Evolutionary conservation across 495 filamentous ascomycete genomes (phyloP).

Genomic region (Poronia punctata): DNA sequence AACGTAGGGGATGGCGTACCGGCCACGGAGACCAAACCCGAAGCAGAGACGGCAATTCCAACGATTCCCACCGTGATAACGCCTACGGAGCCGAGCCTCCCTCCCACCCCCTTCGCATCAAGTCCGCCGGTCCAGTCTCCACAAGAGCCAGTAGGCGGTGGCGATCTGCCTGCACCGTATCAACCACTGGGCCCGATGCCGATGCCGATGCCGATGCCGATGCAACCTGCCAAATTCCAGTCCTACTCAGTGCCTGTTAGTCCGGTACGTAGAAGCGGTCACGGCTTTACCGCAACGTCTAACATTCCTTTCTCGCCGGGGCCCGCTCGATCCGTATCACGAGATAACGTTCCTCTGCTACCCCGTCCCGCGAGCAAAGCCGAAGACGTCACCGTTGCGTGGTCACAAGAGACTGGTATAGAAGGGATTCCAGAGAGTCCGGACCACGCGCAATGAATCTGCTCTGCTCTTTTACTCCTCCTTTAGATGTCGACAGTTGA

Average conservation of each 20-base stretch:
- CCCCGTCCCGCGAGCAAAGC: conserved; percentile 8
- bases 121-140: conserved; percentile 9
- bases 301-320: conserved; percentile 28
- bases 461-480: background rate
- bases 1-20: no score
- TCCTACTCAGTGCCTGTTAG: conserved; percentile 16
- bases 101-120: conserved; percentile 9
- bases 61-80: conserved; percentile 14
- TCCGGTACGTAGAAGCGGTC: conserved; percentile 21
- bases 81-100: conserved; percentile 8
- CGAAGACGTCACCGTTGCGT: conserved; percentile 4
- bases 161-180: conserved; percentile 27
- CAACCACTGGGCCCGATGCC: conserved; percentile 31
- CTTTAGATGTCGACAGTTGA: no score
- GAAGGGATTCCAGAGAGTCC: conserved; percentile 28
- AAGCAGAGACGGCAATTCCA: conserved; percentile 5
- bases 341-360: conserved; percentile 6
- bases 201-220: conserved; percentile 3
- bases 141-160: conserved; percentile 1
- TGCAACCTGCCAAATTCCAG: background rate
- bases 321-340: conserved; percentile 7
- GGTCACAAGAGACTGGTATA: conserved; percentile 9
- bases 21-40: conserved; percentile 3
- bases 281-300: conserved; percentile 28
- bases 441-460: conserved; percentile 5